Evolutionary conservation across 2,329 filamentous ascomycete species (phyloP), one percentile per base, ranked within the genome.

Genomic region (Leptographium flavum): DNA sequence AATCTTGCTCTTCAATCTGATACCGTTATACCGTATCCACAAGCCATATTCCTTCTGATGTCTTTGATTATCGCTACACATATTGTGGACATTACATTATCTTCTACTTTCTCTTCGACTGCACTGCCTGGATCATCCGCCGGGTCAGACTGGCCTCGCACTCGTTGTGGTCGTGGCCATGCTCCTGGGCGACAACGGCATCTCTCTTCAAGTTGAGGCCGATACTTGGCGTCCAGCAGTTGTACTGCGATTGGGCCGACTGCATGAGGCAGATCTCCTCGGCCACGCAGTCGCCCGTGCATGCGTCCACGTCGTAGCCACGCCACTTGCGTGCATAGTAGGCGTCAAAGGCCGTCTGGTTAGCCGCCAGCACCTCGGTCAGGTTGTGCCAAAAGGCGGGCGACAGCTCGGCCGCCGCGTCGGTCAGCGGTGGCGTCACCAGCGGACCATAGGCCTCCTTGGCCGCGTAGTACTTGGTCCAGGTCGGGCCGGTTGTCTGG

Each of bases 401-500:
- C 13, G 68, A 71, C 25, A 79, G 63, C 52, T 77, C 57, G 17
- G 22, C 11, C 4, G 61, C 59, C 6, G 38, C 23, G 5, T 55
- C 56, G 7, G 58, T 52, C 11, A 68, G 49, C 2, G 67, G 63
- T 17, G 69, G 65, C 19, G 49, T 55, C n/a, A 71, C 55, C 3
- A 66, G 57, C 1, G 63, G 51, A 4, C 71, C 72, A 52, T 77
- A 76, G 7, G 63, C 58, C 46, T 69, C 67, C 54, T 69, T 71
- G 39, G 69, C 73, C 2, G 70, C 72, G 57, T 77, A 77, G 55
- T 71, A 70, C 39, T 66, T 67, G 7, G 58, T 59, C 73, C 74
- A 78, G 13, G 60, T 54, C 2, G 72, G 73, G 1, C 64, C 64
- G 2, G 55, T 50, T 0, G 57, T 59, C 47, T 71, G 66, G 52